These are phyloP conservation scores for Akanthomyces dipterigenus DNA, from an alignment of 2,329 filamentous ascomycete genomes.

Conservation along the genomic window DNA sequence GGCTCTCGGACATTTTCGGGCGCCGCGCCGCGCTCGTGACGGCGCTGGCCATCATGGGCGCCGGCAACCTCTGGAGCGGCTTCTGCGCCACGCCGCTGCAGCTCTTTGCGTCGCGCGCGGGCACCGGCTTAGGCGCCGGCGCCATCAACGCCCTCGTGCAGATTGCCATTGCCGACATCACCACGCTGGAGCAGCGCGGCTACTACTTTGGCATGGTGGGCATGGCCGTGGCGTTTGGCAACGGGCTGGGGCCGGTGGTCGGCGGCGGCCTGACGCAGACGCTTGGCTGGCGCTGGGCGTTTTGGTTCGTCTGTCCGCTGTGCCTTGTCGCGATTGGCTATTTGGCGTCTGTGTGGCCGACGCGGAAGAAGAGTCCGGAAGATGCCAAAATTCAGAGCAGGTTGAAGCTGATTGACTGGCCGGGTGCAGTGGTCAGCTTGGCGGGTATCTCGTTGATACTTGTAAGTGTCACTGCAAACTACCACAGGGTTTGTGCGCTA, in stretches of 20 bases:
- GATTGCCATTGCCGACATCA: conserved; percentile 3
- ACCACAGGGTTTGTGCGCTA: not conserved
- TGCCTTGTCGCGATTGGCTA: not conserved
- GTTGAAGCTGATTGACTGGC: not conserved
- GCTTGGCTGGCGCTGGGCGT: conserved; percentile 2
- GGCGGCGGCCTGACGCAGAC: conserved; percentile 1
- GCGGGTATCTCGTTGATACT: not conserved
- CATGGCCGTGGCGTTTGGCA: not conserved
- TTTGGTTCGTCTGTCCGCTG: conserved; percentile 7
- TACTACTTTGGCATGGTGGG: conserved; percentile 7
- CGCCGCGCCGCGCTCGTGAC: not conserved
- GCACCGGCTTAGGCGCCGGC: not conserved
- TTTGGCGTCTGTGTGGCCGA: not conserved
- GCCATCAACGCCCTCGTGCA: conserved; percentile 6
- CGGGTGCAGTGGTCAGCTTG: not conserved
- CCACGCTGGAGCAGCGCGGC: not conserved
- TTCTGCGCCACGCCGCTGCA: not conserved
- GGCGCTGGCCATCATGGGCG: conserved; percentile 2
- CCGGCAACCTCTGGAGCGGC: conserved; percentile 6
- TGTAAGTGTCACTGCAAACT: not conserved
- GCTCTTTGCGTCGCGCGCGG: conserved; percentile 2
- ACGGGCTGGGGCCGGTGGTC: not conserved
- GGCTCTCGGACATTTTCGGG: conserved; percentile 2
- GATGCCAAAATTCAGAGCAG: not conserved
- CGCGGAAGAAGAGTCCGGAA: no score